These are phyloP conservation scores for Neophaeococcomyces mojaviensis DNA, from an alignment of 2,329 filamentous ascomycete genomes.

Conservation along the genomic window DNA sequence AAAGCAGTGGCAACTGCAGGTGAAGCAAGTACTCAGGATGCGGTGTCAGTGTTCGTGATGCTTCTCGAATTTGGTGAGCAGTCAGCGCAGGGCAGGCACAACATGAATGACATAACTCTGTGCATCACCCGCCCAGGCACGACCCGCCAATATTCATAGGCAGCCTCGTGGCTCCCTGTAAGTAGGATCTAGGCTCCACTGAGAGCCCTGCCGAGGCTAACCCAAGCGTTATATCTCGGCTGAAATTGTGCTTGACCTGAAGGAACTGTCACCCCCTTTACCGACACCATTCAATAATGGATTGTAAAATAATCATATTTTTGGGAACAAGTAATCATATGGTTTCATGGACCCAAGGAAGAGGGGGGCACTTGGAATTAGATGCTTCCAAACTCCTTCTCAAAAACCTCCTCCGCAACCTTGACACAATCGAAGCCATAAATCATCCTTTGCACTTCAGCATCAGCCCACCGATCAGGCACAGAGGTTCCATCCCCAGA, in stretches of 20 bases:
- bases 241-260: too few relatives aligned
- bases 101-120: conserved; percentile 6
- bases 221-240: too few relatives aligned
- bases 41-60: too few relatives aligned
- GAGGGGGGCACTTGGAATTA: not conserved
- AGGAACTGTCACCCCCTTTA: too few relatives aligned
- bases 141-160: not conserved
- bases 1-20: conserved; percentile 13
- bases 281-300: too few relatives aligned
- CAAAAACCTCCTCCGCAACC: conserved; percentile 48
- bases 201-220: too few relatives aligned
- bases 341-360: too few relatives aligned
- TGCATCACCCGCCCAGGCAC: conserved; percentile 1
- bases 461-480: conserved; percentile 64
- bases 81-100: conserved; percentile 3
- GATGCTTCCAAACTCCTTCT: conserved; percentile 34
- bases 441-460: conserved; percentile 60
- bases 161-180: too few relatives aligned
- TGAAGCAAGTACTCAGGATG: conserved; percentile 11
- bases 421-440: conserved; percentile 57
- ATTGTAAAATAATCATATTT: too few relatives aligned
- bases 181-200: too few relatives aligned
- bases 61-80: not conserved
- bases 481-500: conserved; percentile 43
- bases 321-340: too few relatives aligned